Percentiles rank a stretch among this genome's conserved stretches.
Conservation (phyloP, 2,329 filamentous ascomycete genomes). For the Pseudophaeomoniella oleicola region DNA sequence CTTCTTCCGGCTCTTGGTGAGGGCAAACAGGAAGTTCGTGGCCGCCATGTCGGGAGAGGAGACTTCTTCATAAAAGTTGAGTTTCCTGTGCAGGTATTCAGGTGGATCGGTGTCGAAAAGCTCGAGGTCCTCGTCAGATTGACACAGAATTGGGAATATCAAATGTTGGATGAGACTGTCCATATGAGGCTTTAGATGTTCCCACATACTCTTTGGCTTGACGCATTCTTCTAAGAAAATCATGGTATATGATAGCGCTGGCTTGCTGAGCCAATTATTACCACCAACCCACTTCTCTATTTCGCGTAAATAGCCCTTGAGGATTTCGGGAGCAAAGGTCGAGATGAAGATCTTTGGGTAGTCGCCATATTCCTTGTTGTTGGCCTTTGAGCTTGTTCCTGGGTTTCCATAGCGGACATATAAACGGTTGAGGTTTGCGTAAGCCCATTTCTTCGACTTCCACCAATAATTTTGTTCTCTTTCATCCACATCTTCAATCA, state of each 20-base stretch:
- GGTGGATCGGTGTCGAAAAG: conserved; percentile 89
- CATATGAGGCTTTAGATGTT: conserved; percentile 80
- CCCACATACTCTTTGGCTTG: conserved; percentile 94
- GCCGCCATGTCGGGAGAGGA: conserved; percentile 90
- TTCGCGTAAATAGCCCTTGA: conserved; percentile 86
- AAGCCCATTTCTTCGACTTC: conserved; percentile 99
- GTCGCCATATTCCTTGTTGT: conserved; percentile 59
- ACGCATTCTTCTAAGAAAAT: conserved; percentile 96
- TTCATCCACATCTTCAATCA: conserved; percentile 68
- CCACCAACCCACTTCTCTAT: conserved; percentile 98
- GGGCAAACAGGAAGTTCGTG: conserved; percentile 87
- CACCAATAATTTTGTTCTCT: conserved; percentile 95
- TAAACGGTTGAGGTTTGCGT: conserved; percentile 90
- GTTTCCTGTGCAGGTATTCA: conserved; percentile 90
- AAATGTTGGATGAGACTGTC: conserved; percentile 88
- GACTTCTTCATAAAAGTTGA: conserved; percentile 96
- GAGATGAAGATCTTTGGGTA: conserved; percentile 85
- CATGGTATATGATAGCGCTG: conserved; percentile 82
- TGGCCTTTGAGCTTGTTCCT: conserved; percentile 55
- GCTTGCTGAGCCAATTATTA: conserved; percentile 85
- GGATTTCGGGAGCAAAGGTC: conserved; percentile 86
- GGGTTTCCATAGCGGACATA: conserved; percentile 94
- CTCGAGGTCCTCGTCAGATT: conserved; percentile 82
- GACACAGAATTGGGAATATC: conserved; percentile 87
- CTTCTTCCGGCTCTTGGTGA: conserved; percentile 89